Base-by-base conservation (phyloP, 495 filamentous ascomycete genomes). In the Neurospora pannonica region DNA sequence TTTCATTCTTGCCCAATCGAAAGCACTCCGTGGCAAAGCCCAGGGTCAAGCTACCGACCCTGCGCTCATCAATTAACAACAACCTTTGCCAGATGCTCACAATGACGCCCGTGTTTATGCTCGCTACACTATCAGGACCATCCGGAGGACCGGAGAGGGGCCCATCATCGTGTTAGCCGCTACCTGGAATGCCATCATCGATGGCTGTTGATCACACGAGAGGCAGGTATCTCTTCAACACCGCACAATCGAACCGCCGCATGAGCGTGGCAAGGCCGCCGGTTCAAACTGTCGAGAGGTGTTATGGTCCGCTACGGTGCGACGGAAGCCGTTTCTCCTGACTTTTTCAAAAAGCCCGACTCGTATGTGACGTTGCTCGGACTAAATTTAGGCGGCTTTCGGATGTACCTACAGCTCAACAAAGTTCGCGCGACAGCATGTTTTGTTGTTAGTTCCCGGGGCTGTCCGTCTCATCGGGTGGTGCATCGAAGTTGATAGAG, bases 351-450 rank as follows among this genome's bases (percentile, higher is more conserved):
- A 70, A 71, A 69, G 43, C 38, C 73, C 70, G 70, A 74, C 8
- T 39, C 39, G 38, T 48, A 71, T 77, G 76, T 80, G 77, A 80
- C 78, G 79, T 77, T 80, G 79, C 77, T 77, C 71, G 72, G 74
- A 71, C 79, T 80, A 79, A 77, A 80, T 74, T 79, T 79, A 78
- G 77, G 74, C 70, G 38, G 54, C 28, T 34, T 17, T 31, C 54
- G 54, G 54, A 40, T 70, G 43, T 43, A 70, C 62, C 72, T 70
- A 76, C 73, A 79, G 74, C 75, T 72, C 74, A 77, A 71, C 72
- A 70, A 70, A 75, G 70, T 43, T 74, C 74, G 69, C 73, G 72
- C 70, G 69, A 70, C 48, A 34, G 24, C 54, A 34, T 62, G 54
- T 62, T 17, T 62, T 34, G 54, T 62, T 62, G 24, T 62, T 34